Evolutionary conservation across 1,284 basidiomycete species (phyloP), one percentile per base, ranked within the genome.

Genomic region (Ustilago esculenta): DNA sequence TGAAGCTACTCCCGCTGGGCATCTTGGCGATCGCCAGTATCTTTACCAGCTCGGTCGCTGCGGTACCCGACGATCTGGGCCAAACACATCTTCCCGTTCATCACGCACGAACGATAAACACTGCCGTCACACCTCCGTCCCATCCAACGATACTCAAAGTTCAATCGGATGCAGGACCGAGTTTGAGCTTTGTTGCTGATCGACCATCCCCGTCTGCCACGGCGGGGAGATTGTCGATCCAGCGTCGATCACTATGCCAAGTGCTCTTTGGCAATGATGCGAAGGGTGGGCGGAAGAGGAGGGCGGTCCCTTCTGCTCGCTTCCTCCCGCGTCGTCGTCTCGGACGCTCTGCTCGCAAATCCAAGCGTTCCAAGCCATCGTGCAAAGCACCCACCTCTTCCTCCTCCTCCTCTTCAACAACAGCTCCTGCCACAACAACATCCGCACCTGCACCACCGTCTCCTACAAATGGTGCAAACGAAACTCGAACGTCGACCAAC

Each of bases 221-320:
- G 8, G 14, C 40, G 18, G 23, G 23, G 23, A 20, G 27, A 10
- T 12, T 32, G 1, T 23, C 42, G 29, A 45, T 53, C 18, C 46
- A 50, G 33, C 49, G 56, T n/a, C 29, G 52, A 4, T 68, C 65
- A 3, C 18, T 68, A 30, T 68, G 65, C 57, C 41, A 48, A 35
- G 27, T 57, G 14, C 36, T 68, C 4, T 50, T 68, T 27, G 56
- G 48, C 30, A 21, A 23, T 11, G 34, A 5, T 6, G 20, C 5
- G 14, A 27, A 23, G 15, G 30, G 11, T 6, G 39, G 25, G 20
- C 51, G 39, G 55, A 70, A 57, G 48, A 17, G 67, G 67, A 65
- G 67, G 60, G 60, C 56, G 60, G 67, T 59, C 60, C 60, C 56
- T 57, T 70, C 67, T 48, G 27, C 47, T 14, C 58, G 42, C 6